Evolutionary conservation across 495 filamentous ascomycete genomes (phyloP).

Genomic region (Parachaetomium inaequale): DNA sequence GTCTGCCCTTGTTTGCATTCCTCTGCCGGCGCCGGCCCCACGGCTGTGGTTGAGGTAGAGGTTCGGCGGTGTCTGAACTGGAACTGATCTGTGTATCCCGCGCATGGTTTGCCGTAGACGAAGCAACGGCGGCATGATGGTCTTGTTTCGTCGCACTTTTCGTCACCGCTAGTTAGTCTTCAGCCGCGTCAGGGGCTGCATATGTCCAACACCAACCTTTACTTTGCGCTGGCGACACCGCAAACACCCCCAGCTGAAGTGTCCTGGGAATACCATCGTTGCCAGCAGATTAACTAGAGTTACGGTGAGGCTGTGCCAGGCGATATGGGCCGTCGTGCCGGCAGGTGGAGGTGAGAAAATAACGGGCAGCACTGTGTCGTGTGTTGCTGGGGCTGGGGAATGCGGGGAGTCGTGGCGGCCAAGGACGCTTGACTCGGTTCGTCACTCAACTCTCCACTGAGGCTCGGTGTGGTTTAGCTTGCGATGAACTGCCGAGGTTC

Average conservation of each 20-base stretch:
- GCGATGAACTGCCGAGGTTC: slow-evolving; percentile 9
- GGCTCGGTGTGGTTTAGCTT: slow-evolving; percentile 13
- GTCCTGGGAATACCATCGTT: slow-evolving; percentile 28
- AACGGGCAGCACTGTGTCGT: not conserved
- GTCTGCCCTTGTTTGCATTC: slow-evolving; percentile 4
- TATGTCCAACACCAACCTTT: slow-evolving; percentile 15
- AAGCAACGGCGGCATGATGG: slow-evolving; percentile 27
- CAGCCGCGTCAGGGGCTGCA: not conserved
- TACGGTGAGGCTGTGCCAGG: not conserved
- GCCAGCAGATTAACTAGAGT: not conserved
- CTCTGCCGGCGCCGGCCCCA: not conserved
- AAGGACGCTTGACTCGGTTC: too few relatives aligned
- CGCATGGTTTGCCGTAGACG: slow-evolving; percentile 26
- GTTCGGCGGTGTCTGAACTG: slow-evolving; percentile 25
- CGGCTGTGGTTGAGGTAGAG: not conserved
- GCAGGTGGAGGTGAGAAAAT: slow-evolving; percentile 1
- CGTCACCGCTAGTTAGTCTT: not conserved
- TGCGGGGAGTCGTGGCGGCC: not conserved
- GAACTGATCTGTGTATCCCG: slow-evolving; percentile 29
- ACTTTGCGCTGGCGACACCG: slow-evolving; percentile 27
- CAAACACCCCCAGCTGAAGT: slow-evolving; percentile 23
- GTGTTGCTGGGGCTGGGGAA: not conserved
- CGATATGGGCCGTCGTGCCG: not conserved
- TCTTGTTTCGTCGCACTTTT: slow-evolving; percentile 26
- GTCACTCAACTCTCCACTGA: not conserved